Evolutionary conservation across 169 alveolate genomes (phyloP), one percentile per base, ranked within the genome.

Genomic region (Theileria equi): DNA sequence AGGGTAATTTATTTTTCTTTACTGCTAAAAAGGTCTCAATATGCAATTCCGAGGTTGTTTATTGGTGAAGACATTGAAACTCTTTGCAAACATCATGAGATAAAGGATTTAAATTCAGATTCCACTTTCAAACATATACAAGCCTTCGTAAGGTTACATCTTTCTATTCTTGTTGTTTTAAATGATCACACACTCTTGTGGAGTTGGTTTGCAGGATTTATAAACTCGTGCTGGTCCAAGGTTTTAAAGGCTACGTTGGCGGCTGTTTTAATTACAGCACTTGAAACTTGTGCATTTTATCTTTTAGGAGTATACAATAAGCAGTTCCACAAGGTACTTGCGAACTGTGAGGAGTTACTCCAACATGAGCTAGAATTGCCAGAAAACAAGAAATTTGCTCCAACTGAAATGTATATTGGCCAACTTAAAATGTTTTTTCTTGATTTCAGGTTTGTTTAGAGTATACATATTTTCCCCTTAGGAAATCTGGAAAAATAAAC

Each of bases 261-360:
- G 3, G 57, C 69, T 11, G 34, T 73, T 13, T 45, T 73, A 25
- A 26, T 57, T 1, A 73, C 83, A 10, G 58, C 72, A 6, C 10
- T 73, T 61, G 34, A 36, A 7, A 34, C 34, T 0, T 64, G 71
- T n/a, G 71, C 58, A 4, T 47, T 55, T 44, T 25, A 52, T 44
- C 31, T 63, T 32, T 11, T 48, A 1, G 40, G 17, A 13, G 8
- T 68, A 2, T 73, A 73, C 76, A 41, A 52, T 19, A 34, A 47
- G 59, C 83, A 73, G 41, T 73, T 73, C 68, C 43, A 2, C 21
- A 73, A 73, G 83, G 83, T 73, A 63, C 45, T 38, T 38, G 19
- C n/a, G 45, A 13, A 13, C 45, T 38, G n/a, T 13, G 13, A 13
- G 45, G n/a, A 13, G 45, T 38, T 13, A 38, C 45, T 13, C n/a